A percentile compares a stretch with the other conserved stretches of the same genome.
Evolutionary conservation across 2,329 filamentous ascomycete genomes (phyloP).

Genomic region (Pseudogymnoascus sp.): DNA sequence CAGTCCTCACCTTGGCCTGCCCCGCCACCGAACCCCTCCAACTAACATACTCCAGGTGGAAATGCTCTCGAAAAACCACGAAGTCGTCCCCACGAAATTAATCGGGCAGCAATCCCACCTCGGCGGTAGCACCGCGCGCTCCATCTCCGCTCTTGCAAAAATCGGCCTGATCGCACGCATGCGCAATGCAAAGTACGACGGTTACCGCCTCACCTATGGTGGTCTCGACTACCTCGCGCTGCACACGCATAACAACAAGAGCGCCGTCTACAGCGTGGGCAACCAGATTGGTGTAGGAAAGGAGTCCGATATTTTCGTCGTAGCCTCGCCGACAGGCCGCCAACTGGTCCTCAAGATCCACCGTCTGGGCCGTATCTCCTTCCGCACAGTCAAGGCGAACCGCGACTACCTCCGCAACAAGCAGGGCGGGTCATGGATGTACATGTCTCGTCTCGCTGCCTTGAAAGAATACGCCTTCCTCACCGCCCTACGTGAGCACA

Average conservation of each 20-base stretch:
- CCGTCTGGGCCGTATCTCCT: constrained; percentile 88
- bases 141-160: constrained; percentile 88
- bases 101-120: constrained; percentile 80
- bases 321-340: constrained; percentile 67
- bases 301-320: constrained; percentile 93
- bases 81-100: constrained; percentile 83
- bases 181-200: constrained; percentile 95
- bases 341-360: constrained; percentile 93
- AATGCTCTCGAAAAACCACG: constrained; percentile 90
- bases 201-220: constrained; percentile 92
- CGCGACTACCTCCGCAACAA: constrained; percentile 87
- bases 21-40: constrained; percentile 21
- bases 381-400: constrained; percentile 92
- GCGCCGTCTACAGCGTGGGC: constrained; percentile 82
- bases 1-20: background rate
- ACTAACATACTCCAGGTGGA: constrained; percentile 62
- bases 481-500: constrained; percentile 73
- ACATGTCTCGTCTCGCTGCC: constrained; percentile 85
- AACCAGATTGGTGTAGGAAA: constrained; percentile 95
- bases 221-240: constrained; percentile 96
- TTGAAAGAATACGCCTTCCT: constrained; percentile 95
- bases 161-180: constrained; percentile 82
- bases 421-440: constrained; percentile 88
- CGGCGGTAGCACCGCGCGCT: constrained; percentile 71
- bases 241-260: constrained; percentile 74